Percentiles rank a stretch among this genome's conserved stretches.
These are phyloP conservation scores for Arthrobotrys sphaeroides DNA, from an alignment of 2,329 filamentous ascomycete species.

Conservation along the genomic window DNA sequence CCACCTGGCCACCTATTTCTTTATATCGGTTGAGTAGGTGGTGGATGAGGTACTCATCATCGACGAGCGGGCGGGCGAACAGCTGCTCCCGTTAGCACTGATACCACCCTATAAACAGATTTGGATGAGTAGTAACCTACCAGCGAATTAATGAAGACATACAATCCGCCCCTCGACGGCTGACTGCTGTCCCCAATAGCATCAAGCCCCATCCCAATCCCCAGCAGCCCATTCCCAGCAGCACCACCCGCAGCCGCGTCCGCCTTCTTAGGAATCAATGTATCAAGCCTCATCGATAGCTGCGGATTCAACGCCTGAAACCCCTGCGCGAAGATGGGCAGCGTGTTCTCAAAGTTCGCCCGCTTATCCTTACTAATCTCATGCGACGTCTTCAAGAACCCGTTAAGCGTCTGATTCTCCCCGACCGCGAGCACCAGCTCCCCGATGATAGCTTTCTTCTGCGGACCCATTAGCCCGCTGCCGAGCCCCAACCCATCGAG, in stretches of 20 bases:
- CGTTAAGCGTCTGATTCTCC: constrained; percentile 53
- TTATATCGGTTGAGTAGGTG: constrained; percentile 87
- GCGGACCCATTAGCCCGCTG: constrained; percentile 40
- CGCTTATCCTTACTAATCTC: constrained; percentile 54
- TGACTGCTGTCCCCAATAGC: constrained; percentile 54
- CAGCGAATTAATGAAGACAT: constrained; percentile 53
- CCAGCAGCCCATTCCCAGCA: constrained; percentile 53
- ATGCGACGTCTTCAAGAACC: constrained; percentile 46
- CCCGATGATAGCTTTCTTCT: constrained; percentile 56
- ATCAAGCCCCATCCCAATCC: constrained; percentile 55
- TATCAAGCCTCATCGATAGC: constrained; percentile 55
- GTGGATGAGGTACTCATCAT: constrained; percentile 79
- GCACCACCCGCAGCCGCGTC: constrained; percentile 1
- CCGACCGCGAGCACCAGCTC: constrained; percentile 57
- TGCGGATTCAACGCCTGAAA: constrained; percentile 55
- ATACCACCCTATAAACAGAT: neutral
- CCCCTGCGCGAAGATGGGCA: constrained; percentile 56
- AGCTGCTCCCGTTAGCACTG: constrained; percentile 70
- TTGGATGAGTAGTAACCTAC: constrained; percentile 1
- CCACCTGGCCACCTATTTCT: constrained; percentile 79
- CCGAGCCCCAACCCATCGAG: constrained; percentile 49
- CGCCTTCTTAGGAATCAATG: constrained; percentile 53
- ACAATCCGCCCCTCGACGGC: constrained; percentile 51
- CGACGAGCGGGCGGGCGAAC: constrained; percentile 80
- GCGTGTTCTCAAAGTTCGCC: constrained; percentile 54